A percentile compares a stretch with the other conserved stretches of the same genome.
phyloP scores from a whole-genome alignment of 2,329 filamentous ascomycete species.

The Thermothelomyces thermophilus region DNA sequence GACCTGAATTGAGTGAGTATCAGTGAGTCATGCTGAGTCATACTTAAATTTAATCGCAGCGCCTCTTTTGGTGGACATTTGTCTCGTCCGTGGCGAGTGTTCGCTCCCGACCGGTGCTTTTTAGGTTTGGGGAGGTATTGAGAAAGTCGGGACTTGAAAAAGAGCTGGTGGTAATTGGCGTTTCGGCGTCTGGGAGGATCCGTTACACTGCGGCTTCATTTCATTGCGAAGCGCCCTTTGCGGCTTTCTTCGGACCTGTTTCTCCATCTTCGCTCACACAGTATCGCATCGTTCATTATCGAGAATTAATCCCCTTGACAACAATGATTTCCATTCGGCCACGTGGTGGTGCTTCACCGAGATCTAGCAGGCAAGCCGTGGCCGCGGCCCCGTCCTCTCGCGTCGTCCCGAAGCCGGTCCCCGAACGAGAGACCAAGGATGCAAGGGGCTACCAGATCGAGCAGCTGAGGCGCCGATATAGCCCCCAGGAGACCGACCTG shows the following conservation, averaged over 20 bases:
- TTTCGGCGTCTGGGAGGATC: not conserved
- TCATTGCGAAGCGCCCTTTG: no score
- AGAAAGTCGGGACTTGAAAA: no score
- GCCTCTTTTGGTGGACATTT: not conserved
- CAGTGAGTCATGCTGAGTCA: not conserved
- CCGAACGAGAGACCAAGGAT: constrained; percentile 57
- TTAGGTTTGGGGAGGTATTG: not conserved
- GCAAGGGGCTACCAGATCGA: constrained; percentile 68
- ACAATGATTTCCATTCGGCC: constrained; percentile 23
- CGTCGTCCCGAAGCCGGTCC: constrained; percentile 58
- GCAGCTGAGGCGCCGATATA: constrained; percentile 64
- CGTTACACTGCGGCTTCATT: not conserved
- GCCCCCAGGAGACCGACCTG: constrained; percentile 38
- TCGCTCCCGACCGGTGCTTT: not conserved
- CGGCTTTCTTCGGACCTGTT: not conserved
- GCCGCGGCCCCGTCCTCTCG: constrained; percentile 38
- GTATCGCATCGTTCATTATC: not conserved
- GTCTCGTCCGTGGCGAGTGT: not conserved
- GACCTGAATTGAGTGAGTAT: not conserved
- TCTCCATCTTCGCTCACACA: not conserved
- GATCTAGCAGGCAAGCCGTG: constrained; percentile 39
- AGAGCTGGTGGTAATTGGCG: not conserved
- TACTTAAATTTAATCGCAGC: not conserved
- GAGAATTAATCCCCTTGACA: not conserved
- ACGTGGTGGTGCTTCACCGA: constrained; percentile 12